Evolutionary conservation across 2,329 filamentous ascomycete genomes (phyloP).

Genomic region (Aspergillus udagawae): DNA sequence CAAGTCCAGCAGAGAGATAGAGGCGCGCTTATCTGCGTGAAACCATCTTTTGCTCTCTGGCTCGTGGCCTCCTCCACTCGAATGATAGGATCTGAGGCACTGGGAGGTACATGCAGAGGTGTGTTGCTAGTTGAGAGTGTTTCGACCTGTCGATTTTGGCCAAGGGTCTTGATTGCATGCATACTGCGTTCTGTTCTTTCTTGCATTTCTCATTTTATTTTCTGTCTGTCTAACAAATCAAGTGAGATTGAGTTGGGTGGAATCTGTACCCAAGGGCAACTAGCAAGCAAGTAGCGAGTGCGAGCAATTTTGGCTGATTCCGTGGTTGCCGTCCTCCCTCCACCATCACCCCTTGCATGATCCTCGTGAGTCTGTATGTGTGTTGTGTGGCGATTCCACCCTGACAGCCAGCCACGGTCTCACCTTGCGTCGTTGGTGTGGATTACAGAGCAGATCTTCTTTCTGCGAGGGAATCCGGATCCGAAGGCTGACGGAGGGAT

Average conservation of each 20-base stretch:
- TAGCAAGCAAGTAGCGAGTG: too few species aligned
- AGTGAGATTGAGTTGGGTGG: too few species aligned
- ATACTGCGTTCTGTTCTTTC: neutral
- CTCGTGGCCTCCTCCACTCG: neutral
- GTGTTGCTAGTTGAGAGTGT: too few species aligned
- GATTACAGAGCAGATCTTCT: neutral
- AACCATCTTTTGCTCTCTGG: neutral
- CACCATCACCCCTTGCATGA: neutral
- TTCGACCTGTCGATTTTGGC: neutral
- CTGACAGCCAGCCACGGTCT: neutral
- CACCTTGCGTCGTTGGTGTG: neutral
- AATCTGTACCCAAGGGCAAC: neutral
- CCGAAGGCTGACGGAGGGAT: neutral
- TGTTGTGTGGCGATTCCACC: neutral
- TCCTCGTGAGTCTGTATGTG: neutral
- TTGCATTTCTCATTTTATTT: too few species aligned
- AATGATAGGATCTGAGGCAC: neutral
- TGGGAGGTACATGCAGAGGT: too few species aligned
- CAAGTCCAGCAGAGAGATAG: neutral
- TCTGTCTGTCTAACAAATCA: too few species aligned
- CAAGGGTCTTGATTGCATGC: neutral
- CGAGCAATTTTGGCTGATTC: neutral
- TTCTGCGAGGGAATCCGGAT: neutral
- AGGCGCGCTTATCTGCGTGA: neutral
- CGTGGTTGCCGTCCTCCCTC: neutral